These are phyloP conservation scores for Ophiostoma sp. DNA, from an alignment of 2,329 filamentous ascomycete species.

Conservation along the genomic window DNA sequence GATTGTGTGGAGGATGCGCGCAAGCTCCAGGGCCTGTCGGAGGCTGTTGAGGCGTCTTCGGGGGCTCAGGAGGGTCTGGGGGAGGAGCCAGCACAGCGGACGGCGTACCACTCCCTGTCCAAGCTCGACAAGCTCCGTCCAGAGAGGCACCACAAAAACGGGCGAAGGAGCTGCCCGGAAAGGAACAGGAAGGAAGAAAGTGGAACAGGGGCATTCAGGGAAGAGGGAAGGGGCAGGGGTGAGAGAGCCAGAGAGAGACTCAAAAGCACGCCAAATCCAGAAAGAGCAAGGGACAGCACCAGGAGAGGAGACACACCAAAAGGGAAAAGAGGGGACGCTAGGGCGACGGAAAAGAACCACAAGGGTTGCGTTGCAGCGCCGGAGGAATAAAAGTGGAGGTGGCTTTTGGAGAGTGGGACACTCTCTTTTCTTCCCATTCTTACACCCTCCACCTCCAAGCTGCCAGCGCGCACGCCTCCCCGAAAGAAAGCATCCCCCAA, in stretches of 20 bases:
- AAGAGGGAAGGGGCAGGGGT: background rate
- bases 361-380: conserved; percentile 17
- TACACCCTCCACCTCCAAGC: background rate
- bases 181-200: background rate
- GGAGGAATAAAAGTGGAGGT: conserved; percentile 14
- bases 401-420: background rate
- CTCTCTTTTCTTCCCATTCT: background rate
- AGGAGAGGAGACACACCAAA: background rate
- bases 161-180: conserved; percentile 4
- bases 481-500: conserved; percentile 7
- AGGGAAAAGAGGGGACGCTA: conserved; percentile 10
- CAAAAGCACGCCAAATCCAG: background rate
- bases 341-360: conserved; percentile 12
- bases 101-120: background rate
- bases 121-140: background rate
- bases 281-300: background rate
- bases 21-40: background rate
- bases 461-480: background rate
- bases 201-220: background rate
- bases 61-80: background rate
- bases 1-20: conserved; percentile 9
- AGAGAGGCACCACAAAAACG: background rate
- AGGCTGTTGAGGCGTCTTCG: background rate
- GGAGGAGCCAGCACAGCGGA: background rate
- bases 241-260: background rate